phyloP scores from a whole-genome alignment of 345 rosid species.

The Moringa oleifera region DNA sequence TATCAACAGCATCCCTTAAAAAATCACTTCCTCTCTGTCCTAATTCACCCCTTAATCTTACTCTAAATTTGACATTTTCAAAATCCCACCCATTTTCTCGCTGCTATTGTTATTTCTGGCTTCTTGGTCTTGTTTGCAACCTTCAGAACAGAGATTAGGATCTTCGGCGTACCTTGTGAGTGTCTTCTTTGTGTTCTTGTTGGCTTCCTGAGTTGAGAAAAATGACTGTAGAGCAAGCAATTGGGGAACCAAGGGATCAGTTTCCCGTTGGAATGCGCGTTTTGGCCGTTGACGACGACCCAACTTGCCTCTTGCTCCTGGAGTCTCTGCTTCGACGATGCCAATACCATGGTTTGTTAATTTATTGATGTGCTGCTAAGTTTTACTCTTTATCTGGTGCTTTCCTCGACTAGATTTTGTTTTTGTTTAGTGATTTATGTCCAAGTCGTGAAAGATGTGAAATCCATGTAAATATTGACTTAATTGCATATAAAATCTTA shows the following conservation, averaged over 20 bases:
- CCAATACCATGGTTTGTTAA: constrained; percentile 50
- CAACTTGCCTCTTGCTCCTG: constrained; percentile 55
- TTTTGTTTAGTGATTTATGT: constrained; percentile 1
- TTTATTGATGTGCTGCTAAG: no score
- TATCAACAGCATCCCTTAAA: constrained; percentile 6
- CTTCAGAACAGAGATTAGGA: background rate
- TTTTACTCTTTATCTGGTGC: no score
- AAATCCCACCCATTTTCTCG: constrained; percentile 19
- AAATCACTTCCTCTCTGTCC: background rate
- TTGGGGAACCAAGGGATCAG: constrained; percentile 36
- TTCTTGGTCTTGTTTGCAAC: constrained; percentile 24
- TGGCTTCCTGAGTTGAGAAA: background rate
- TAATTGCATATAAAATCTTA: constrained; percentile 8
- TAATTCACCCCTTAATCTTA: background rate
- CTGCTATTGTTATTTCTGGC: background rate
- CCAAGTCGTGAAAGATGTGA: constrained; percentile 1
- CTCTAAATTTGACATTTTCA: constrained; percentile 22
- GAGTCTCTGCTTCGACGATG: constrained; percentile 57
- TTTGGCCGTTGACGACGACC: constrained; percentile 80
- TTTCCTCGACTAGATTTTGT: background rate
- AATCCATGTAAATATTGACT: constrained; percentile 1
- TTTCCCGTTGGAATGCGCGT: constrained; percentile 78
- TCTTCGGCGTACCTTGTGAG: background rate
- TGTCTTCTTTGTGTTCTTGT: no score
- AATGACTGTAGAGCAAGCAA: constrained; percentile 49